phyloP scores from a whole-genome alignment of 805 yeast genomes.

The Nakazawaea wyomingensis region DNA sequence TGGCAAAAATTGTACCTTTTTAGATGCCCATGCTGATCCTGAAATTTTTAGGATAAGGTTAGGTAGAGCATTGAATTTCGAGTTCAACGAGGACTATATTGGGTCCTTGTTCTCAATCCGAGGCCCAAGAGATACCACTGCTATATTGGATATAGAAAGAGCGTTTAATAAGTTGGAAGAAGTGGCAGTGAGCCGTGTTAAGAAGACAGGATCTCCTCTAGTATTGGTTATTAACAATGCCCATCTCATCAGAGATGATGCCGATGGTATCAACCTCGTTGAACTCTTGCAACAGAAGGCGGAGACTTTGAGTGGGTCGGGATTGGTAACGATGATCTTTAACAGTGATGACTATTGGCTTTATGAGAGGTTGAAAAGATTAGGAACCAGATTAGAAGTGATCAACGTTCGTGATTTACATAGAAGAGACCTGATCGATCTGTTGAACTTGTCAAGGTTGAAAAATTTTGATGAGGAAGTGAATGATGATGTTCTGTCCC shows the following conservation, averaged over 20 bases:
- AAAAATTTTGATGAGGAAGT: slow-evolving; percentile 35
- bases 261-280: slow-evolving; percentile 63
- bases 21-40: slow-evolving; percentile 84
- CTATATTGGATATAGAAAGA: slow-evolving; percentile 73
- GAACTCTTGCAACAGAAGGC: slow-evolving; percentile 82
- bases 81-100: slow-evolving; percentile 74
- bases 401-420: slow-evolving; percentile 62
- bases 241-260: slow-evolving; percentile 71
- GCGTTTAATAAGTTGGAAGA: slow-evolving; percentile 74
- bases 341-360: slow-evolving; percentile 86
- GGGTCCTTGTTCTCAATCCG: slow-evolving; percentile 76
- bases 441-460: slow-evolving; percentile 46
- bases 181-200: slow-evolving; percentile 51
- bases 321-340: slow-evolving; percentile 60
- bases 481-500: slow-evolving; percentile 37
- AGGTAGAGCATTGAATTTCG: slow-evolving; percentile 70
- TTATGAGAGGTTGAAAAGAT: slow-evolving; percentile 64
- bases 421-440: slow-evolving; percentile 48
- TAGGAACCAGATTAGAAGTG: slow-evolving; percentile 72
- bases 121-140: slow-evolving; percentile 84
- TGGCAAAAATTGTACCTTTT: slow-evolving; percentile 59
- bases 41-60: slow-evolving; percentile 73
- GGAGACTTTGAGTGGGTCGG: slow-evolving; percentile 69
- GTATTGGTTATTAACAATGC: slow-evolving; percentile 68
- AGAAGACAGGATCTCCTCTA: slow-evolving; percentile 46